Conservation (phyloP, 345 rosid genomes). For the Eucalyptus coolabah region DNA sequence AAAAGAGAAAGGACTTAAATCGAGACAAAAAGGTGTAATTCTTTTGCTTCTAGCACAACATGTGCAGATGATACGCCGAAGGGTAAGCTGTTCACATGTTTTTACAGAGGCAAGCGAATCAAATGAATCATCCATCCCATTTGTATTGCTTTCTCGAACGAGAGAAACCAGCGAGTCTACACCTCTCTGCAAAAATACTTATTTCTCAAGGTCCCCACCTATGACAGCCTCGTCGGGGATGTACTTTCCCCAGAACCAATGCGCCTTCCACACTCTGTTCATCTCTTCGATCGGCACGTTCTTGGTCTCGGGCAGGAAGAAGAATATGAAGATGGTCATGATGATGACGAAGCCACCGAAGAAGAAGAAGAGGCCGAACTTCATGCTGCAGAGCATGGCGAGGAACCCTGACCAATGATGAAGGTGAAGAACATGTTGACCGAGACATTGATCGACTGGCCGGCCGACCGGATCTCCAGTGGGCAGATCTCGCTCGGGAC, state of each 20-base stretch:
- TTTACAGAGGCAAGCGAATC: background rate
- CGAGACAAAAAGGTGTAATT: background rate
- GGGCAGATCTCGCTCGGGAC: slow-evolving; percentile 45
- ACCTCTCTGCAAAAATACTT: background rate
- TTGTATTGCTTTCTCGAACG: background rate
- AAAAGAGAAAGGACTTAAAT: background rate
- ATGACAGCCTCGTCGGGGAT: slow-evolving; percentile 13
- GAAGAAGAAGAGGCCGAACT: slow-evolving; percentile 45
- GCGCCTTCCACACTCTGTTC: slow-evolving; percentile 29
- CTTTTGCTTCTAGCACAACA: background rate
- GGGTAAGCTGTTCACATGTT: background rate
- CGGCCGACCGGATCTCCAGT: slow-evolving; percentile 33
- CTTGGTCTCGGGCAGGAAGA: slow-evolving; percentile 37
- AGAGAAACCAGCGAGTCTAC: background rate
- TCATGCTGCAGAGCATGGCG: slow-evolving; percentile 42
- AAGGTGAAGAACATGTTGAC: slow-evolving; percentile 53
- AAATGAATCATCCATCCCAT: background rate
- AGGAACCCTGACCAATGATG: slow-evolving; percentile 34
- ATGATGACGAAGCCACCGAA: slow-evolving; percentile 17
- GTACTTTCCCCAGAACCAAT: slow-evolving; percentile 34
- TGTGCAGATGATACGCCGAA: background rate
- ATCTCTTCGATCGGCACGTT: slow-evolving; percentile 41
- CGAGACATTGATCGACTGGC: slow-evolving; percentile 33
- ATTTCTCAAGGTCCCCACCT: background rate
- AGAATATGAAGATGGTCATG: slow-evolving; percentile 28